A percentile compares a stretch with the other conserved stretches of the same genome.
Evolutionary conservation across 1,284 basidiomycete species (phyloP).

Genomic region (Apiotrichum sp.): DNA sequence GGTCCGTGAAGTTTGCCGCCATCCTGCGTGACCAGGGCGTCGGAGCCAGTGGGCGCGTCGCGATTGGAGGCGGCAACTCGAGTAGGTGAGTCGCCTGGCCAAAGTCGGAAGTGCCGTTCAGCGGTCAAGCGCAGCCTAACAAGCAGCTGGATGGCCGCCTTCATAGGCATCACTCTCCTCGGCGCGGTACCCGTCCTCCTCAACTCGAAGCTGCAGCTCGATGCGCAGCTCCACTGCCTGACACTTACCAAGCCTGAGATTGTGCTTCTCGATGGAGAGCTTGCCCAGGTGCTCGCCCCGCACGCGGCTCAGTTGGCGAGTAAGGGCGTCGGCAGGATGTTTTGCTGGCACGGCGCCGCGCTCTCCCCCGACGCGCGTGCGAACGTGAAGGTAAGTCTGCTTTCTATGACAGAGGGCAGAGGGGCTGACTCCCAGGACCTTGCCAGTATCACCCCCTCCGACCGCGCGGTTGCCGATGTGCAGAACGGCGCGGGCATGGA

Average conservation of each 20-base stretch:
- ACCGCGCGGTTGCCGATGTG: neutral
- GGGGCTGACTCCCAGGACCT: neutral
- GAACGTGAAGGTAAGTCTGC: neutral
- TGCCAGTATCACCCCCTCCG: neutral
- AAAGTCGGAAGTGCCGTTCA: neutral
- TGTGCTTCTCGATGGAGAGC: conserved; percentile 30
- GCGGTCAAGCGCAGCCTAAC: no score
- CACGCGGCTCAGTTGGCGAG: neutral
- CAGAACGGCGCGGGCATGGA: conserved; percentile 13
- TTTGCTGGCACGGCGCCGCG: neutral
- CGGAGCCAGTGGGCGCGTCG: conserved; percentile 27
- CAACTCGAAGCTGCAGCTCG: conserved; percentile 34
- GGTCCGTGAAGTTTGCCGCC: conserved; percentile 17
- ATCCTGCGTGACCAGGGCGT: conserved; percentile 29
- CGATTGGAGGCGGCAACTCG: conserved; percentile 33
- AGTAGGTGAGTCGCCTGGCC: neutral
- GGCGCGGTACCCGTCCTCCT: conserved; percentile 33
- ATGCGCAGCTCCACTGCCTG: conserved; percentile 29
- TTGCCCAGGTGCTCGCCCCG: conserved; percentile 24
- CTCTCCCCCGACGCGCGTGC: neutral
- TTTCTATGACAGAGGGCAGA: no score
- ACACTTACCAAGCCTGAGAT: conserved; percentile 26
- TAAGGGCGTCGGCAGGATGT: neutral
- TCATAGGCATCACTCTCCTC: conserved; percentile 30
- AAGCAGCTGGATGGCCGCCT: conserved; percentile 25